Conservation (phyloP, 2,329 filamentous ascomycete genomes). For the Calonectria pauciramosa region DNA sequence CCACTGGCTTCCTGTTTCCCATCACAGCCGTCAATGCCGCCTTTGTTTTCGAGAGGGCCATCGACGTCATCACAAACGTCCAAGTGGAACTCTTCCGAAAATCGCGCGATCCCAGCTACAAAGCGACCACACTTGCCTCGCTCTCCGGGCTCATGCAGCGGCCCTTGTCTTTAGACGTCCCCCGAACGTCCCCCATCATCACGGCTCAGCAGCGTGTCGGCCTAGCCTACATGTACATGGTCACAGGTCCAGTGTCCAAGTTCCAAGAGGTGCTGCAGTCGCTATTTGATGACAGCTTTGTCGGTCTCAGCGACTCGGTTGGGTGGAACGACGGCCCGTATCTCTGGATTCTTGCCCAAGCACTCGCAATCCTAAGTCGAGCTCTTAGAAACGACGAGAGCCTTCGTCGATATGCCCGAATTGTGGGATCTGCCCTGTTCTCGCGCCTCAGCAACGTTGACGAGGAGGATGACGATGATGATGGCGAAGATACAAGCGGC, state of each 20-base stretch:
- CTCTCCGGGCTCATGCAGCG: slow-evolving; percentile 31
- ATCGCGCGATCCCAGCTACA: slow-evolving; percentile 37
- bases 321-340: slow-evolving; percentile 43
- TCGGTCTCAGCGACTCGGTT: slow-evolving; percentile 36
- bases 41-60: slow-evolving; percentile 24
- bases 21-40: slow-evolving; percentile 37
- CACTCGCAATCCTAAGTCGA: slow-evolving; percentile 35
- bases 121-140: slow-evolving; percentile 33
- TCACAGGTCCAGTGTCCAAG: slow-evolving; percentile 38
- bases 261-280: slow-evolving; percentile 40
- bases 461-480: neutral
- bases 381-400: slow-evolving; percentile 24
- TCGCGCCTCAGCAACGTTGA: slow-evolving; percentile 30
- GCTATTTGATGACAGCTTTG: slow-evolving; percentile 36
- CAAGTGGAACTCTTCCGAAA: slow-evolving; percentile 38
- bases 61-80: slow-evolving; percentile 34
- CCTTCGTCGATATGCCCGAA: slow-evolving; percentile 33
- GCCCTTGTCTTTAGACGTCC: slow-evolving; percentile 40
- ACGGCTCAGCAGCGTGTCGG: slow-evolving; percentile 20
- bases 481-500: neutral
- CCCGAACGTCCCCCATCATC: slow-evolving; percentile 23
- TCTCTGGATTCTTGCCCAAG: slow-evolving; percentile 32
- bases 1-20: slow-evolving; percentile 37
- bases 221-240: slow-evolving; percentile 42
- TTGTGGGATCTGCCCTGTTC: slow-evolving; percentile 44